Conservation (phyloP, 257 asterid species). For the Verbascum thapsus region DNA sequence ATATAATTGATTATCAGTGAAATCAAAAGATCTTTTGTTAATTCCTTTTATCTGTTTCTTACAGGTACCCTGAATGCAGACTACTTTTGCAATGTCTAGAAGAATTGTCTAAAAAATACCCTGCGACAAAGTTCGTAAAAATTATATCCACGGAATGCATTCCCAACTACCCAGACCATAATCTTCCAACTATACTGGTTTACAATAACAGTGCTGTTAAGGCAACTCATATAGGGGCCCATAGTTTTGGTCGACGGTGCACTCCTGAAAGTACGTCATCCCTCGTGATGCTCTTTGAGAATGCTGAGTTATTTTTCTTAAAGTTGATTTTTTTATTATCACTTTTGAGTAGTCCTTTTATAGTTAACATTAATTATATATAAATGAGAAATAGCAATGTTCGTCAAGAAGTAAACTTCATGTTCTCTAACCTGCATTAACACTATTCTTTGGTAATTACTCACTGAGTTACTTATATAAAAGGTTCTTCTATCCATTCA, state of each 20-base stretch:
- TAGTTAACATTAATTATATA: background rate
- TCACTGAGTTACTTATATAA: no score
- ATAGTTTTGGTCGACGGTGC: slow-evolving; percentile 89
- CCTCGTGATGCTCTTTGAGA: slow-evolving; percentile 15
- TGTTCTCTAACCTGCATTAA: background rate
- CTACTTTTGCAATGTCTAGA: slow-evolving; percentile 84
- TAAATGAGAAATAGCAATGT: background rate
- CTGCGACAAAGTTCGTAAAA: slow-evolving; percentile 88
- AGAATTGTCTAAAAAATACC: slow-evolving; percentile 73
- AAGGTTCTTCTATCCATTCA: no score
- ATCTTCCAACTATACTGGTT: slow-evolving; percentile 87
- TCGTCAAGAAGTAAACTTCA: background rate
- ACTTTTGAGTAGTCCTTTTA: background rate
- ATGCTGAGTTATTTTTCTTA: background rate
- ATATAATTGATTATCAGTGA: slow-evolving; percentile 13
- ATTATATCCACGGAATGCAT: slow-evolving; percentile 93
- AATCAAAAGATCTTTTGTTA: background rate
- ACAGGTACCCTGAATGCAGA: slow-evolving; percentile 68
- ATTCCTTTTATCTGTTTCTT: background rate
- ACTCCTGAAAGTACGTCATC: slow-evolving; percentile 78
- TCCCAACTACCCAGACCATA: slow-evolving; percentile 90
- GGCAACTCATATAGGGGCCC: slow-evolving; percentile 78
- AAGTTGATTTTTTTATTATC: slow-evolving; percentile 1
- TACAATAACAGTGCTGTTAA: slow-evolving; percentile 83
- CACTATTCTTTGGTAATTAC: background rate